phyloP scores from a whole-genome alignment of 164 flowering plant species.

The Hamamelis virginiana region DNA sequence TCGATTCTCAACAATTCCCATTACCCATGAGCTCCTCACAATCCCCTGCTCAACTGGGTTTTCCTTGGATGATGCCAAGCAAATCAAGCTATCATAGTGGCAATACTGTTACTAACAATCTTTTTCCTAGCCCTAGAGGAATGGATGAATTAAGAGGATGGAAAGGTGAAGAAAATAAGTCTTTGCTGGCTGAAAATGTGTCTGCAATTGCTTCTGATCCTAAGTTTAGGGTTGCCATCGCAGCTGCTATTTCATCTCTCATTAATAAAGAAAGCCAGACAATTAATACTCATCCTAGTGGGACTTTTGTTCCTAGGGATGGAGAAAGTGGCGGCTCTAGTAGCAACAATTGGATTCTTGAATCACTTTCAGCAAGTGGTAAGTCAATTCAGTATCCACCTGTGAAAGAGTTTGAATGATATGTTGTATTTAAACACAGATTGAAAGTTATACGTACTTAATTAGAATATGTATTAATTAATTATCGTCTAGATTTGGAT shows the following conservation, averaged over 20 bases:
- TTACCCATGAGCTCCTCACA: constrained; percentile 27
- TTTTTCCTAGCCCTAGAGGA: constrained; percentile 12
- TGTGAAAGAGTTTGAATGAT: neutral
- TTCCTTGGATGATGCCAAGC: constrained; percentile 26
- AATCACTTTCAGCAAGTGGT: constrained; percentile 20
- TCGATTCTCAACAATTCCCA: constrained; percentile 4
- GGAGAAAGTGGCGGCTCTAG: constrained; percentile 32
- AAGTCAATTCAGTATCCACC: neutral
- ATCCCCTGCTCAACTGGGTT: constrained; percentile 23
- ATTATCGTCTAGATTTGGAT: no score
- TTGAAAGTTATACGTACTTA: neutral
- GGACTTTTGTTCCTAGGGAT: constrained; percentile 15
- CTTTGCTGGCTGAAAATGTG: constrained; percentile 40
- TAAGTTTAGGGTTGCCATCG: constrained; percentile 69
- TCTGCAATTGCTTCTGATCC: constrained; percentile 63
- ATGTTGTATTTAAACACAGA: neutral
- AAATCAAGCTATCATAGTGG: constrained; percentile 5
- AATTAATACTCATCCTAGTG: neutral
- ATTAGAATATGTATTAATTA: no score
- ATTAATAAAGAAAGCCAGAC: constrained; percentile 41
- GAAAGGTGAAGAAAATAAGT: constrained; percentile 21
- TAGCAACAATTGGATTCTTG: constrained; percentile 26
- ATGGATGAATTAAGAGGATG: constrained; percentile 8
- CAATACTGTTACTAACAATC: neutral
- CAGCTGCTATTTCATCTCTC: constrained; percentile 66